Evolutionary conservation across 148 eudicot genomes (phyloP).

Genomic region (Silene latifolia): DNA sequence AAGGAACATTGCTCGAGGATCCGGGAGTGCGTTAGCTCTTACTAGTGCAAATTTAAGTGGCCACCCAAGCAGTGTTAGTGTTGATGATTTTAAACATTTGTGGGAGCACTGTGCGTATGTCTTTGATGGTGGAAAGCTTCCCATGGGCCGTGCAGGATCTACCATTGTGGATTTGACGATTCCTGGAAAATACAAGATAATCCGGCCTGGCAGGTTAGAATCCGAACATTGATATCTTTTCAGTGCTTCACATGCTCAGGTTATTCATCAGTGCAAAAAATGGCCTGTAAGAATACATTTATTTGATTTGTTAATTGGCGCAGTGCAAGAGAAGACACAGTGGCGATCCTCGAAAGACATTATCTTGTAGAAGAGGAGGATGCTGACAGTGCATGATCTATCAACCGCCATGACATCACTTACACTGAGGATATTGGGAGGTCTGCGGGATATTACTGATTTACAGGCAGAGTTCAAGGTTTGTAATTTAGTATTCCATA

Average conservation of each 20-base stretch:
- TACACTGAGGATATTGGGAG: neutral
- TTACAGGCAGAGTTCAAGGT: neutral
- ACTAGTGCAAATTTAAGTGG: constrained; percentile 97
- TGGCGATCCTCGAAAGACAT: constrained; percentile 58
- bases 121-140: constrained; percentile 79
- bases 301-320: constrained; percentile 12
- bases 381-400: constrained; percentile 8
- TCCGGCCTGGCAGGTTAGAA: constrained; percentile 84
- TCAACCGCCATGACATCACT: neutral
- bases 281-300: neutral
- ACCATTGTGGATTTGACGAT: constrained; percentile 73
- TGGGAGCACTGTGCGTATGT: constrained; percentile 84
- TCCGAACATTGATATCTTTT: neutral
- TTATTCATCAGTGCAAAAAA: too few species aligned
- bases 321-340: constrained; percentile 79
- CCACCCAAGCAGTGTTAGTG: constrained; percentile 73
- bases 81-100: constrained; percentile 63
- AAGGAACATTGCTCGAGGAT: constrained; percentile 61
- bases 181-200: constrained; percentile 62
- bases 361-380: constrained; percentile 40
- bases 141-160: constrained; percentile 91
- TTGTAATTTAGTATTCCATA: neutral
- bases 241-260: neutral
- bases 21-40: constrained; percentile 81
- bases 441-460: neutral